These are phyloP conservation scores for Cercospora zeae-maydis DNA, from an alignment of 2,329 filamentous ascomycete genomes.

Conservation along the genomic window DNA sequence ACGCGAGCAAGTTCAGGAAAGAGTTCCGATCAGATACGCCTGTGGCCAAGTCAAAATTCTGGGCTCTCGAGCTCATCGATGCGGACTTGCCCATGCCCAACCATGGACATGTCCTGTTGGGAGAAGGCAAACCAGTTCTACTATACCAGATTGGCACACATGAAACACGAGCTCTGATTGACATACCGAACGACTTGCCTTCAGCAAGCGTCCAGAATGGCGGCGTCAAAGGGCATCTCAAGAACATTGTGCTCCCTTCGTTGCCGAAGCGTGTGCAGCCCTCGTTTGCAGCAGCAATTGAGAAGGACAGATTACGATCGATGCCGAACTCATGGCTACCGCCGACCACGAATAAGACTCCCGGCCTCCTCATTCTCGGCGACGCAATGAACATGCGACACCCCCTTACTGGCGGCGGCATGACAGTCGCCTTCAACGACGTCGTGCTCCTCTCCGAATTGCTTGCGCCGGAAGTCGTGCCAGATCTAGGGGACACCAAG, in stretches of 20 bases:
- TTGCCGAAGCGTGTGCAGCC: constrained; percentile 70
- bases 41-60: constrained; percentile 80
- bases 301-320: constrained; percentile 70
- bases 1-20: constrained; percentile 87
- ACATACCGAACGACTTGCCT: constrained; percentile 74
- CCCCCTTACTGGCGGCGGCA: constrained; percentile 91
- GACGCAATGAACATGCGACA: constrained; percentile 99
- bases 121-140: constrained; percentile 71
- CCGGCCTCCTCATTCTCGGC: constrained; percentile 76
- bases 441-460: constrained; percentile 73
- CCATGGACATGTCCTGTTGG: constrained; percentile 85
- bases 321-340: constrained; percentile 98
- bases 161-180: constrained; percentile 86
- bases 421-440: constrained; percentile 97
- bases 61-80: constrained; percentile 87
- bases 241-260: constrained; percentile 72
- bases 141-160: constrained; percentile 96
- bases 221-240: constrained; percentile 80
- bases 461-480: constrained; percentile 65
- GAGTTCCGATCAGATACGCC: constrained; percentile 66
- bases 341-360: constrained; percentile 65
- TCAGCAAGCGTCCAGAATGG: constrained; percentile 70
- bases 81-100: constrained; percentile 69
- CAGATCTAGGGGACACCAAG: constrained; percentile 63
- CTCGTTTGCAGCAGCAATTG: constrained; percentile 71